phyloP scores from a whole-genome alignment of 1,284 basidiomycete genomes.

The Neolentinus lepideus region DNA sequence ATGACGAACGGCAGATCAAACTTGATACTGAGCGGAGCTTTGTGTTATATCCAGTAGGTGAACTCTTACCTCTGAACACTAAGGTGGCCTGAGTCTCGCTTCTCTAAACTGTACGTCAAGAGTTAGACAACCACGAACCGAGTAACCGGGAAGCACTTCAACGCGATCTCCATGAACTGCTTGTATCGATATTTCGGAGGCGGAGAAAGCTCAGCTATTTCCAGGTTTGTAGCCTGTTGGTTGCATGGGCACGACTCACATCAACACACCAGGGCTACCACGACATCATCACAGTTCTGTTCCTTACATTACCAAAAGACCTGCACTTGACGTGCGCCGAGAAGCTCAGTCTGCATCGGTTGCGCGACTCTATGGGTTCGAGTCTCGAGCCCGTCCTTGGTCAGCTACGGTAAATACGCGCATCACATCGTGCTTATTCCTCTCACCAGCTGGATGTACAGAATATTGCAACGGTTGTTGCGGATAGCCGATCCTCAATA shows the following conservation, averaged over 20 bases:
- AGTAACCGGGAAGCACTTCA: slow-evolving; percentile 46
- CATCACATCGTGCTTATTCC: neutral
- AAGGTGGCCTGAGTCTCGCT: neutral
- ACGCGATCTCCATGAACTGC: slow-evolving; percentile 63
- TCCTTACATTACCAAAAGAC: slow-evolving; percentile 67
- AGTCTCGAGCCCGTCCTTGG: slow-evolving; percentile 84
- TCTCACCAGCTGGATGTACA: too few relatives aligned
- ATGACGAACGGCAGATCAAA: slow-evolving; percentile 78
- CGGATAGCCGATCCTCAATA: slow-evolving; percentile 67
- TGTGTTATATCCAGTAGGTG: slow-evolving; percentile 82
- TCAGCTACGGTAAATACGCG: slow-evolving; percentile 53
- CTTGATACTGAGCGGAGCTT: slow-evolving; percentile 88
- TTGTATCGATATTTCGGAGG: slow-evolving; percentile 69
- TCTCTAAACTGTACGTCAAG: slow-evolving; percentile 13
- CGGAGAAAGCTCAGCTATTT: slow-evolving; percentile 79
- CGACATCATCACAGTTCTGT: slow-evolving; percentile 84
- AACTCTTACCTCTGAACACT: slow-evolving; percentile 18
- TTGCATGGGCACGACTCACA: neutral
- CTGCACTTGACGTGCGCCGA: slow-evolving; percentile 53
- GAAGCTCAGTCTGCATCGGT: slow-evolving; percentile 73
- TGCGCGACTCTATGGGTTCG: slow-evolving; percentile 85
- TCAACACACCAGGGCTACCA: slow-evolving; percentile 68
- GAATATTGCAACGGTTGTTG: slow-evolving; percentile 66
- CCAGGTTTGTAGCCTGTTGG: slow-evolving; percentile 43
- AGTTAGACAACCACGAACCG: slow-evolving; percentile 11